A percentile compares a stretch with the other conserved stretches of the same genome.
These are phyloP conservation scores for Panaeolus cyanescens DNA, from an alignment of 768 basidiomycete species.

Conservation along the genomic window DNA sequence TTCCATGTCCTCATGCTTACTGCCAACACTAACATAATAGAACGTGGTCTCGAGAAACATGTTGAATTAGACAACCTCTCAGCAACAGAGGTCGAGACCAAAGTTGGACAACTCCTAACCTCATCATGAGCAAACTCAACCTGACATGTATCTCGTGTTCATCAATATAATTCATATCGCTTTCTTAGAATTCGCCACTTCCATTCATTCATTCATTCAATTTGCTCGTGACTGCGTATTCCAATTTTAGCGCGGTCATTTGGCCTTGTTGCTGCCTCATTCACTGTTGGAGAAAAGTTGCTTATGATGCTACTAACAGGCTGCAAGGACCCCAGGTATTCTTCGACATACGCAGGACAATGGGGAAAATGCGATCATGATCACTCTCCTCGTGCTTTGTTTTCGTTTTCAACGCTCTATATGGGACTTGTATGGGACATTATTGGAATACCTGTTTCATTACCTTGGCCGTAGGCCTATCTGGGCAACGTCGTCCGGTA, in stretches of 20 bases:
- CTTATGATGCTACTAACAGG: background rate
- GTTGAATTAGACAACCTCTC: slow-evolving; percentile 79
- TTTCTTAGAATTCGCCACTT: slow-evolving; percentile 4
- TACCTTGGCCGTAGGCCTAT: too few relatives aligned
- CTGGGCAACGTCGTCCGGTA: too few relatives aligned
- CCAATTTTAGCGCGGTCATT: background rate
- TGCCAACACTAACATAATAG: slow-evolving; percentile 36
- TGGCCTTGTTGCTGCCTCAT: background rate
- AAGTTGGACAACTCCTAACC: slow-evolving; percentile 63
- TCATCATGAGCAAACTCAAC: slow-evolving; percentile 25
- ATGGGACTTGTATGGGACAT: too few relatives aligned
- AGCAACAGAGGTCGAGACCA: slow-evolving; percentile 68
- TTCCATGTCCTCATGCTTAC: background rate
- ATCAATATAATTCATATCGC: background rate
- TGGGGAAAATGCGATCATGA: too few relatives aligned
- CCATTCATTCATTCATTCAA: slow-evolving; percentile 1
- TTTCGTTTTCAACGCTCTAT: too few relatives aligned
- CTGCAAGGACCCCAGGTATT: background rate
- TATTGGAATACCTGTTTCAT: too few relatives aligned
- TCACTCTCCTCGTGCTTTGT: too few relatives aligned
- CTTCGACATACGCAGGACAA: too few relatives aligned
- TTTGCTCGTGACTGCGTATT: background rate
- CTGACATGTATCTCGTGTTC: slow-evolving; percentile 1
- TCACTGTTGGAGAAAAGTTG: background rate
- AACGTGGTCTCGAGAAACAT: slow-evolving; percentile 79